These are phyloP conservation scores for Collybia sp. DNA, from an alignment of 768 basidiomycete species.

Conservation along the genomic window DNA sequence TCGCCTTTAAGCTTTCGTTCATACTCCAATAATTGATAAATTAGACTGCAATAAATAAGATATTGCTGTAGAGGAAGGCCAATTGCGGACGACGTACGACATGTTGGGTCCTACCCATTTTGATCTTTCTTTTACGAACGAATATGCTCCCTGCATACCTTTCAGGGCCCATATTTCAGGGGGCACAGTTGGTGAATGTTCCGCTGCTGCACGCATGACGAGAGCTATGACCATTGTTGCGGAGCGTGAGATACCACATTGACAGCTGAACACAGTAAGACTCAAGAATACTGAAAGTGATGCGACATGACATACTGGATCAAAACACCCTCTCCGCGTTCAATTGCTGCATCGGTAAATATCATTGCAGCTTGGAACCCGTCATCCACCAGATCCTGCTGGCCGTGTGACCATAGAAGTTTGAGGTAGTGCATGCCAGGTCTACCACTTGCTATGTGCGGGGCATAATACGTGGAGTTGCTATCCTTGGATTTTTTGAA, in stretches of 20 bases:
- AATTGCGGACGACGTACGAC: conserved; percentile 59
- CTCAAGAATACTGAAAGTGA: conserved; percentile 13
- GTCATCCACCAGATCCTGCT: conserved; percentile 74
- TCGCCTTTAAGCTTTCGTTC: conserved; percentile 66
- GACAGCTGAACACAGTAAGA: conserved; percentile 54
- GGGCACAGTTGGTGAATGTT: conserved; percentile 58
- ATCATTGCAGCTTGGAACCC: conserved; percentile 80
- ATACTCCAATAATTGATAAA: conserved; percentile 92
- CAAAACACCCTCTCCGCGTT: conserved; percentile 74
- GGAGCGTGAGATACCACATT: conserved; percentile 90
- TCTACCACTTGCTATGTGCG: conserved; percentile 63
- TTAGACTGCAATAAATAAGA: conserved; percentile 51
- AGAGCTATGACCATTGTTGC: conserved; percentile 88
- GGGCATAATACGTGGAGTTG: conserved; percentile 57
- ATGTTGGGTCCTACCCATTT: conserved; percentile 90
- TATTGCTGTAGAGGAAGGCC: conserved; percentile 7
- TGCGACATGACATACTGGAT: conserved; percentile 63
- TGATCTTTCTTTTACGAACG: conserved; percentile 87
- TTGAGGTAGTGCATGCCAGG: conserved; percentile 86
- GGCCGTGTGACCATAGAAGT: conserved; percentile 92
- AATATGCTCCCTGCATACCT: conserved; percentile 88
- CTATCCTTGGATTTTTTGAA: conserved; percentile 34
- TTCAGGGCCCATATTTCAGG: conserved; percentile 74
- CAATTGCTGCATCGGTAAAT: conserved; percentile 74
- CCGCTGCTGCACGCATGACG: conserved; percentile 88